Base-by-base conservation (phyloP, 208 protist species). In the Borovskyia barvae region DNA sequence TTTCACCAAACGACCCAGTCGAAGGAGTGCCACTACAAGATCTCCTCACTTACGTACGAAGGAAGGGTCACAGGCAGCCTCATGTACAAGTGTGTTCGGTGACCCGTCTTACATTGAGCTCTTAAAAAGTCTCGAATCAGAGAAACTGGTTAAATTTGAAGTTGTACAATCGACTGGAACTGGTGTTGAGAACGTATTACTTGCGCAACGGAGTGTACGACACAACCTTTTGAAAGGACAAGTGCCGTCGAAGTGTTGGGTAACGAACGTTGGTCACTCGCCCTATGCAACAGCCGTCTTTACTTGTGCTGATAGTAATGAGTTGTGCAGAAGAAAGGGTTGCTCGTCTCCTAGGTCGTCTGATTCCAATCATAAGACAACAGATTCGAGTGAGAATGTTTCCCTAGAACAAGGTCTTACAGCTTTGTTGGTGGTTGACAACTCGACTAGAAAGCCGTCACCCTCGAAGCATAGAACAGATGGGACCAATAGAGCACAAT, bases 211-310 rank as follows among this genome's bases (percentile, higher is more conserved):
- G 39, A 62, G 43, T 28, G 46, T 50, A 0, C 15, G 28, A 5
- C 56, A 17, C 17, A 26, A 37, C 5, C n/a, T 69, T 2, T 47
- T 50, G 7, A 42, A 37, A 20, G 46, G 9, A n/a, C 46, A 42
- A 22, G 22, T 61, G n/a, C 26, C 63, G 5, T 62, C 63, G 1
- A 69, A 69, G 15, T 50, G 63, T 39, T 69, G 63, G 63, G 46
- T 62, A 4, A 69, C 63, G 6, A 56, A 43, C 11, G 50, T 40
- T 5, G 15, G 39, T 28, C 24, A 62, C 3, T 14, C 63, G 14
- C 22, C 5, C 2, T 22, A 20, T 15, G 63, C 63, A 17, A 36
- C 0, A n/a, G 53, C 39, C 2, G 5, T 69, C 56, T 43, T 69
- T 9, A 28, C 49, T 17, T 11, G 60, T 9, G 37, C 32, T 30